Base-by-base conservation (phyloP, 1,284 basidiomycete species). In the Cronartium quercuum region DNA sequence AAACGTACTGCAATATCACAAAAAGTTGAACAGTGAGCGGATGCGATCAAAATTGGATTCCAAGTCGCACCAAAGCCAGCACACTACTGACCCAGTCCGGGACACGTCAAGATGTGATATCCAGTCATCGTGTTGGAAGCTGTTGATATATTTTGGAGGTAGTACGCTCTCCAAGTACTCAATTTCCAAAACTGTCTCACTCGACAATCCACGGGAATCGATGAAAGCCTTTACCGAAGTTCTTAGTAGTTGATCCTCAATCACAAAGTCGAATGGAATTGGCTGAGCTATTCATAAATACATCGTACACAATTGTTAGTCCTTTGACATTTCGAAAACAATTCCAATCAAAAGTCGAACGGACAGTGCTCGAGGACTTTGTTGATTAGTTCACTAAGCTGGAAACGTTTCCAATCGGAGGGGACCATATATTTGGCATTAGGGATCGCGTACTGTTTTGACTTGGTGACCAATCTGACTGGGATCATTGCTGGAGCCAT, bases 301-400 rank as follows among this genome's bases (percentile, higher is more conserved):
- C 47, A 42, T 7, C n/a, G 18, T 24, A 42, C 18, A 29, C 51
- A 24, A 41, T 12, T 64, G 13, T 68, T 42, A 34, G 35, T 37
- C 6, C 57, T 18, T 57, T 57, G 42, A 42, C 13, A 6, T n/a
- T 9, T n/a, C 24, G 12, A 37, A 38, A 64, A 15, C 63, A 47
- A 76, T 68, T 64, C 76, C 76, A 76, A 79, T 76, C 69, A 77
- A 76, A 77, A 77, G 76, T 77, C 78, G 78, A 34, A 62, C 76
- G 86, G 86, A 0, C 86, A 80, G 12, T 92, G 86, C 0, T 87
- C 86, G 18, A 98, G 85, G 0, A 95, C 91, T 81, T 96, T 95
- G 85, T 98, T 98, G 78, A 99, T 89, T 63, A 98, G 88, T 77
- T 97, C 94, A 0, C 94, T 98, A n/a, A 98, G 89, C 81, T 98